Evolutionary conservation across 768 basidiomycete genomes (phyloP), one percentile per base, ranked within the genome.

Genomic region (Tubosaeta sp.): DNA sequence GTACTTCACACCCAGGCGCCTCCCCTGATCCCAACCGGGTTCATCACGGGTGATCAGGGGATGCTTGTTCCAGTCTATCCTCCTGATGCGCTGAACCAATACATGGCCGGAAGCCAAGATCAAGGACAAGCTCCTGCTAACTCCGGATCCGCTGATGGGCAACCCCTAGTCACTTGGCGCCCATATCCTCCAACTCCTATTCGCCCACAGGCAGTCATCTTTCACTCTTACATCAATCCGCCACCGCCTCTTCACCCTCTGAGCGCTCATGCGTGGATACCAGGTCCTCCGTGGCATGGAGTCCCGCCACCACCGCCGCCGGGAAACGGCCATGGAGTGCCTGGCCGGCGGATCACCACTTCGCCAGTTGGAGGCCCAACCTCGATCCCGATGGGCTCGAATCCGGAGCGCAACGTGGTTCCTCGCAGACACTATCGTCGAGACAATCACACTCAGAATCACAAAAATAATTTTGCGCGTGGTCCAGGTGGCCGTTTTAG

Each of bases 11-110:
- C 55, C 29, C 80, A 82, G 58, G 76, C n/a, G n/a, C n/a, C 84
- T 4, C 84, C 86, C 16, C 68, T 86, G 11, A 70, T 77, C 39
- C 81, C 86, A 1, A 79, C 81, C 0, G 83, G 84, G 2, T 89
- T 87, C 59, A 79, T 86, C 47, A 84, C 87, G 53, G 81, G 82
- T 48, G 83, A 86, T 49, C 82, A 84, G 45, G 85, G 87, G 5
- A 80, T 80, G n/a, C 72, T 88, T 25, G 78, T 87, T 36, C 78
- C 87, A 21, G 76, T 87, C 29, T 88, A 89, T 61, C 78, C 77
- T 22, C 81, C 81, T 3, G 86, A 88, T 41, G 85, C 81, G 2
- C 74, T 87, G 24, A 79, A 85, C 55, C 79, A 81, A 47, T 87
- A 87, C 57, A 82, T 87, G 80, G 63, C 82, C 21, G 69, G 72